Evolutionary conservation across 2,329 filamentous ascomycete species (phyloP), one percentile per base, ranked within the genome.

Genomic region (Orbilia javanica): DNA sequence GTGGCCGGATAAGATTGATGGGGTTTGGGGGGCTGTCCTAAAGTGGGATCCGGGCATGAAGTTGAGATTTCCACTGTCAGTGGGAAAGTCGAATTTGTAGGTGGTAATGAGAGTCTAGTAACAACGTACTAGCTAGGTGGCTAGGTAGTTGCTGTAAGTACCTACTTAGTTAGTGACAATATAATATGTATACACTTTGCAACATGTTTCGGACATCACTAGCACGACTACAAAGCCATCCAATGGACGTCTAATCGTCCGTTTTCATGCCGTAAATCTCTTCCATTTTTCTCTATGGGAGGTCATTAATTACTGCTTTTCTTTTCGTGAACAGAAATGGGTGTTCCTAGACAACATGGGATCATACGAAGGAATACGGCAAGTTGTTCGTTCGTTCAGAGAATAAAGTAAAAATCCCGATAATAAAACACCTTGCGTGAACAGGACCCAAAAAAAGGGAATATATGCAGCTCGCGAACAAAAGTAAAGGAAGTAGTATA

Each of bases 351-450:
- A 67, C 22, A 68, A 64, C 52, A 57, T 50, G 52, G 71, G 63
- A 27, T 66, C 63, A 66, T 66, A 66, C 63, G 63, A 66, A 52
- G 63, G 63, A 64, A 69, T 70, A 63, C 57, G 65, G 62, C 52
- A 62, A 69, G 44, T 62, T 65, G 34, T 53, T 78, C 67, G 62
- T 67, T 66, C 66, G 42, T 65, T 65, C 52, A 72, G 52, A 72
- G 53, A 55, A 64, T 71, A 77, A 71, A 62, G 29, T 62, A 67
- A 78, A 72, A 53, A 69, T 71, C 74, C 74, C 66, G 74, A 72
- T 78, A 78, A 71, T 78, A 78, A 78, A 78, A 78, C 74, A 78
- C 74, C 74, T 66, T 78, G 74, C 74, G 60, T 76, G 74, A 78
- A 78, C 74, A 78, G 73, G 73, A 77, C 73, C 60, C 63, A 65